Evolutionary conservation across 1,284 basidiomycete species (phyloP), one percentile per base, ranked within the genome.

Genomic region (Ustilago xerochloae): DNA sequence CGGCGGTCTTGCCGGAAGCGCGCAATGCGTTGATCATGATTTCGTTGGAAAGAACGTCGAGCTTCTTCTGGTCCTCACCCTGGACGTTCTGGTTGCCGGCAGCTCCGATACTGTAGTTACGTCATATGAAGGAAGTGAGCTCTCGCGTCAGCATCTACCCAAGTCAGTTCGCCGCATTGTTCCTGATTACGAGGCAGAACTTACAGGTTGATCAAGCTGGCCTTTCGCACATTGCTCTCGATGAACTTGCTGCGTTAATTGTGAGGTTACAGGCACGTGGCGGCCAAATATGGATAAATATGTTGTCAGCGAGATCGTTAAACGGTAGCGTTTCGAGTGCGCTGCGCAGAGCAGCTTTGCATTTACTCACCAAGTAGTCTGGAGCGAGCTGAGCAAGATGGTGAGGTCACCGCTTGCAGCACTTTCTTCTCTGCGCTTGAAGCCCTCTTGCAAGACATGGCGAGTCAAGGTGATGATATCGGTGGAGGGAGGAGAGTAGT

Each of bases 11-110:
- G 67, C 97, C 94, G 26, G 93, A 95, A 2, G 94, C 94, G 36
- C 92, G 89, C 45, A 98, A 89, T 32, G 85, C 83, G 67, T 98
- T 99, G 85, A 99, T 90, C 97, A 99, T 99, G 88, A 99, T 99
- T 85, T 99, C 95, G 86, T 99, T 99, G 22, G 94, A 93, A 53
- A 99, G 88, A 20, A 98, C 92, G 84, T 98, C 96, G 61, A 99
- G 89, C 87, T 99, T 99, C 89, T 99, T 99, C 88, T 99, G 97
- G 85, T 98, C 97, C 85, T 99, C 97, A 50, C 97, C 97, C 86
- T 97, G 94, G 13, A 97, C 92, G 84, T 99, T 99, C 47, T 92
- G 92, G 82, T 95, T 93, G 20, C 97, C 97, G 12, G 97, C 97
- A 20, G 95, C 88, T 33, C 97, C 97, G 79, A 99, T 91, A 26